Conservation (phyloP, 257 asterid genomes). For the Nicotiana otophora region DNA sequence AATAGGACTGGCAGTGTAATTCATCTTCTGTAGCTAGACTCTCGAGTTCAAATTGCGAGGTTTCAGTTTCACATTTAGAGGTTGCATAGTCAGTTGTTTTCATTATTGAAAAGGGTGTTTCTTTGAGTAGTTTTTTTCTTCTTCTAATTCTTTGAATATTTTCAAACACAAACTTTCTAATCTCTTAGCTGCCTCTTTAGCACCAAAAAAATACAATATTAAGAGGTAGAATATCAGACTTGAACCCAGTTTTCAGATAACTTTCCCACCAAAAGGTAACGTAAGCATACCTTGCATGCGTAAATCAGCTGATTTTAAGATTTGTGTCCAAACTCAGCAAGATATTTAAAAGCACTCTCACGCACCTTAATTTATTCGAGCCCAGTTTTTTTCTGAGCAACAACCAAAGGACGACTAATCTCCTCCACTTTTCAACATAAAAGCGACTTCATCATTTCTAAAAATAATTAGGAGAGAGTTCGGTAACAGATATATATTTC, state of each 20-base stretch:
- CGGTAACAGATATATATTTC: conserved; percentile 2
- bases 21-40: too few species aligned
- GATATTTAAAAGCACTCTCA: background rate
- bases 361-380: background rate
- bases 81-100: too few species aligned
- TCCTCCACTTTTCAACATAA: background rate
- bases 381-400: background rate
- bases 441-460: background rate
- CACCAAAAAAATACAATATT: background rate
- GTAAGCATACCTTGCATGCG: background rate
- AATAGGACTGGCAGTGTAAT: too few species aligned
- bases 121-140: too few species aligned
- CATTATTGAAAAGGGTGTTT: too few species aligned
- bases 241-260: background rate
- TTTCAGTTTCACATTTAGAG: too few species aligned
- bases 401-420: background rate
- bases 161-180: background rate
- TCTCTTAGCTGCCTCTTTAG: background rate
- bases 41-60: too few species aligned
- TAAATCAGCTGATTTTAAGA: background rate
- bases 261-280: background rate
- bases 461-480: background rate
- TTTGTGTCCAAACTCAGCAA: background rate
- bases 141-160: too few species aligned
- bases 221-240: background rate